Base-by-base conservation (phyloP, 2,329 filamentous ascomycete species). In the Periconia macrospinosa region DNA sequence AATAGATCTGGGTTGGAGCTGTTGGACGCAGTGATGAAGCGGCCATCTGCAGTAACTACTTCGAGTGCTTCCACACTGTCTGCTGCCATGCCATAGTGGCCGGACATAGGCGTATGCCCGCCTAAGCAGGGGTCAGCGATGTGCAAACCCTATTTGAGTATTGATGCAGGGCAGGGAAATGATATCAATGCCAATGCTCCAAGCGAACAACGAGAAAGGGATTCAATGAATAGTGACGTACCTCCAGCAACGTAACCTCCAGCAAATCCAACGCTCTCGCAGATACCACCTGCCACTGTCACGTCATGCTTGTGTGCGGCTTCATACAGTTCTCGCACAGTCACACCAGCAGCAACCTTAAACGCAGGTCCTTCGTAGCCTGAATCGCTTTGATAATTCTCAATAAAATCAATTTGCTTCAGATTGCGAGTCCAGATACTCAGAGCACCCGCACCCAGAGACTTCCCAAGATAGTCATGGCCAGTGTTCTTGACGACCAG, bases 91-190 rank as follows among this genome's bases (percentile, higher is more conserved):
- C 67, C 67, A 58, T 78, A 79, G 45, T 76, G 69, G 20, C 74
- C 73, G 17, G 76, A 77, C 41, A 85, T 63, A 6, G 79, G 79
- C 10, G 76, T 79, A 66, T 85, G 80, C 0, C 83, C 83, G 5
- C 33, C 33, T 37, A 10, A 37, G 33, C 33, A 37, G 30, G 80
- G 82, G 33, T 37, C 11, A 37, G 33, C 15, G 6, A 37, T 6
- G 11, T n/a, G 15, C 33, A n/a, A 37, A 37, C 11, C 11, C 11
- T 37, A 37, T 37, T 37, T 37, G 33, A 13, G 11, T 14, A 27
- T 27, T 27, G 23, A 27, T 27, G 23, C 23, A 27, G 23, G 23
- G 23, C 23, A 37, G 11, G 33, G 33, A n/a, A 37, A 37, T 37
- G 33, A 14, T n/a, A 37, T n/a, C 33, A 13, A 37, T 37, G 33